Evolutionary conservation across 106 monocot species (phyloP).

Genomic region (Acanthochlamys bracteata): DNA sequence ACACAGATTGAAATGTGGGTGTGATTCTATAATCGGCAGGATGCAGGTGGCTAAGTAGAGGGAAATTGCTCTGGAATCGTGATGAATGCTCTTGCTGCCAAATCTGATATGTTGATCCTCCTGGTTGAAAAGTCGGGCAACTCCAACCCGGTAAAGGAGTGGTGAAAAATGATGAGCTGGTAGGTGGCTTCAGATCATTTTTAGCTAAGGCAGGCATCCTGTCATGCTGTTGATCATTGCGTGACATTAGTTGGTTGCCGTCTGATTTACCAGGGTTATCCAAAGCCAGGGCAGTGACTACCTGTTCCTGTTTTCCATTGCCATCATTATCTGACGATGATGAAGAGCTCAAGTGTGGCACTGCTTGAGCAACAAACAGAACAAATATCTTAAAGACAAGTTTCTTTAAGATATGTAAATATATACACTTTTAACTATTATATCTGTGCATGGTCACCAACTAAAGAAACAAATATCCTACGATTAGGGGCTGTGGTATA

Average conservation of each 20-base stretch:
- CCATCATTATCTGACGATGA: constrained; percentile 29
- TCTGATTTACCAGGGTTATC: constrained; percentile 15
- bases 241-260: constrained; percentile 7
- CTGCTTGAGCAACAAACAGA: constrained; percentile 7
- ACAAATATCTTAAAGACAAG: background rate
- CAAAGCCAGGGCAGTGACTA: constrained; percentile 24
- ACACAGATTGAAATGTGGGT: constrained; percentile 13
- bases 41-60: constrained; percentile 3
- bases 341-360: constrained; percentile 19
- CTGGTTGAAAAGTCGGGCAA: constrained; percentile 22
- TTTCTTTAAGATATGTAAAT: background rate
- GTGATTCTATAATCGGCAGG: constrained; percentile 10
- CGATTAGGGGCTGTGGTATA: no score
- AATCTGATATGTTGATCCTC: constrained; percentile 26
- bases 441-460: no score
- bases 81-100: constrained; percentile 34
- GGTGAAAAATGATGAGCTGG: constrained; percentile 11
- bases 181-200: background rate
- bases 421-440: background rate
- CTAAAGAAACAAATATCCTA: no score
- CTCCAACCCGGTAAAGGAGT: constrained; percentile 18
- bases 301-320: constrained; percentile 28
- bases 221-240: constrained; percentile 13
- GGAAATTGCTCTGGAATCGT: constrained; percentile 10
- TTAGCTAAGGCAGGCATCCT: constrained; percentile 5